Evolutionary conservation across 1,284 basidiomycete genomes (phyloP).

Genomic region (Rugosomyces carneus): DNA sequence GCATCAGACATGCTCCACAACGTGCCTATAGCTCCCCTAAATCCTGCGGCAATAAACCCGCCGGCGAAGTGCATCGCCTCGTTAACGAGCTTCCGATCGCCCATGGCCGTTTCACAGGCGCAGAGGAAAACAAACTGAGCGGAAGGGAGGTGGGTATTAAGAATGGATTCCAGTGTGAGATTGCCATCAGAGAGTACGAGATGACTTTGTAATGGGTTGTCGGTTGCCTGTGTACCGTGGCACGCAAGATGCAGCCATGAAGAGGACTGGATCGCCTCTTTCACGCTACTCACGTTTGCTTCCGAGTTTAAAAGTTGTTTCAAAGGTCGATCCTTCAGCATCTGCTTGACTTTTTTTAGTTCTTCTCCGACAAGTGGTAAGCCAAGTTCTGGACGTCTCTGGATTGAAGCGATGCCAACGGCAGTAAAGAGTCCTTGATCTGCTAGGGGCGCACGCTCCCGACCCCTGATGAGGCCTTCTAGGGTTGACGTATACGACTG

Average conservation of each 20-base stretch:
- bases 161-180: constrained; percentile 11
- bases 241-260: constrained; percentile 17
- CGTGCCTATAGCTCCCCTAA: constrained; percentile 25
- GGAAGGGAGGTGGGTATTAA: constrained; percentile 8
- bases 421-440: not conserved
- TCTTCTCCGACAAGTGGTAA: constrained; percentile 5
- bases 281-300: constrained; percentile 8
- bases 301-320: constrained; percentile 1
- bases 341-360: not conserved
- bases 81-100: constrained; percentile 19
- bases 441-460: not conserved
- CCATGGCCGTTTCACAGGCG: constrained; percentile 10
- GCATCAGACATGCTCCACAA: constrained; percentile 27
- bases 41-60: constrained; percentile 28
- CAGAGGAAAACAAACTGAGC: constrained; percentile 20
- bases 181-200: constrained; percentile 11
- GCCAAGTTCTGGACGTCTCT: not conserved
- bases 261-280: constrained; percentile 5
- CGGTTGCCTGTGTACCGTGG: constrained; percentile 14
- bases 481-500: constrained; percentile 13
- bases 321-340: not conserved
- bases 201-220: constrained; percentile 14
- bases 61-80: constrained; percentile 27
- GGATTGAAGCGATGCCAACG: constrained; percentile 4
- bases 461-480: constrained; percentile 7